Conservation (phyloP, 345 rosid genomes). For the Pseudoturritis turrita region DNA sequence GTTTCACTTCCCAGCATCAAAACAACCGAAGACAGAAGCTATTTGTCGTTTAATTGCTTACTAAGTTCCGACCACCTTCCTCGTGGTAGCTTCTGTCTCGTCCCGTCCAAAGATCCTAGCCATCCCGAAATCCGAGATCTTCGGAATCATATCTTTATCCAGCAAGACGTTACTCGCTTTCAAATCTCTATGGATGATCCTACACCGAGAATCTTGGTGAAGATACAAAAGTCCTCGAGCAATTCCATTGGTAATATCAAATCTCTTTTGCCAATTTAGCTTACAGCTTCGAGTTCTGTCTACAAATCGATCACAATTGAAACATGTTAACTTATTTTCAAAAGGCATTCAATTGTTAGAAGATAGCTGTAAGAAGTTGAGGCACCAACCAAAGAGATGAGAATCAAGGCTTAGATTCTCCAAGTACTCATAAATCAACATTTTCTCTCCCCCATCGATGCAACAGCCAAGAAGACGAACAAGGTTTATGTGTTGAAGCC, state of each 20-base stretch:
- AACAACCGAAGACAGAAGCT: too few species aligned
- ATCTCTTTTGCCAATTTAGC: conserved; percentile 59
- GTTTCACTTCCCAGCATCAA: too few species aligned
- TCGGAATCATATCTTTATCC: conserved; percentile 35
- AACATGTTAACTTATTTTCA: background rate
- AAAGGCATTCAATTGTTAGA: background rate
- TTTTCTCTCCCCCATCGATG: conserved; percentile 38
- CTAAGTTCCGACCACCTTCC: background rate
- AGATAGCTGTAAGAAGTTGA: background rate
- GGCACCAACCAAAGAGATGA: conserved; percentile 32
- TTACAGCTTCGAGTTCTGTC: conserved; percentile 39
- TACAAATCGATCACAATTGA: conserved; percentile 18
- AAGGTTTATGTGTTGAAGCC: conserved; percentile 52
- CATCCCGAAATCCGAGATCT: background rate
- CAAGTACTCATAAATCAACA: conserved; percentile 52
- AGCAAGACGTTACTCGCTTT: conserved; percentile 79
- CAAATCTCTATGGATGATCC: conserved; percentile 74
- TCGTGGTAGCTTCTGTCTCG: background rate
- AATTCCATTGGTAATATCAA: conserved; percentile 58
- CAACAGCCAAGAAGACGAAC: conserved; percentile 47
- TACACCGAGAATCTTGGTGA: conserved; percentile 74
- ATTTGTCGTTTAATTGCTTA: background rate
- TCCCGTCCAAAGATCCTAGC: background rate
- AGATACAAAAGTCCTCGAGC: conserved; percentile 75
- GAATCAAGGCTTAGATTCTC: conserved; percentile 45